phyloP scores from a whole-genome alignment of 2,329 filamentous ascomycete genomes.

The Botrytis squamosa region DNA sequence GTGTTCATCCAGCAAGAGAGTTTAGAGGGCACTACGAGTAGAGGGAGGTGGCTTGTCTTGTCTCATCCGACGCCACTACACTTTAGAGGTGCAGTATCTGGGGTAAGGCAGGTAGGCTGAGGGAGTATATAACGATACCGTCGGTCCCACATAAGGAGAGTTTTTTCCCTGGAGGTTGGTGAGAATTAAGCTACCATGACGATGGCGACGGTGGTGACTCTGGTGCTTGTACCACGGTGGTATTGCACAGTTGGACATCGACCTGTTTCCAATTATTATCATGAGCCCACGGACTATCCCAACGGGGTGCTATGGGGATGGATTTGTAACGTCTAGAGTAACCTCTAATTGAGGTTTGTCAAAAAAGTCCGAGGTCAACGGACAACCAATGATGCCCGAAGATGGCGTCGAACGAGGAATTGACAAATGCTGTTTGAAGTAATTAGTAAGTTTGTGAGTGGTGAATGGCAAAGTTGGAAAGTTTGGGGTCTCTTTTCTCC shows the following conservation, averaged over 20 bases:
- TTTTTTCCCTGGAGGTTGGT: conserved; percentile 6
- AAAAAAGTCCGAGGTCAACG: conserved; percentile 31
- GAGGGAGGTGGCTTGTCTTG: conserved; percentile 38
- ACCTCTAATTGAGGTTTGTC: conserved; percentile 22
- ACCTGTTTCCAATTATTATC: conserved; percentile 19
- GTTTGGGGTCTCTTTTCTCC: conserved; percentile 1
- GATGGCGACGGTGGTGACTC: conserved; percentile 1
- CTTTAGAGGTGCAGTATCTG: conserved; percentile 33
- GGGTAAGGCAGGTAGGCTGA: conserved; percentile 33
- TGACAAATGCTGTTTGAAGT: background rate
- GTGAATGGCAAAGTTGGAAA: background rate
- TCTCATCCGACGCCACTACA: conserved; percentile 36
- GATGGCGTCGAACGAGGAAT: background rate
- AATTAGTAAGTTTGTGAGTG: background rate
- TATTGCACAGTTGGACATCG: background rate
- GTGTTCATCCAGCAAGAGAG: conserved; percentile 35
- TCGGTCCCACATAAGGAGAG: conserved; percentile 20
- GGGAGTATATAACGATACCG: conserved; percentile 30
- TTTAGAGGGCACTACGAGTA: conserved; percentile 20
- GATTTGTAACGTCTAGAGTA: conserved; percentile 33
- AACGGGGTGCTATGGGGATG: conserved; percentile 14
- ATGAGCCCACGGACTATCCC: conserved; percentile 25
- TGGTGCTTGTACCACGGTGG: background rate
- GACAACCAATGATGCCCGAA: conserved; percentile 22
- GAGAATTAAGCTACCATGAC: conserved; percentile 1